phyloP scores from a whole-genome alignment of 2,329 filamentous ascomycete genomes.

The Alternaria sp. region DNA sequence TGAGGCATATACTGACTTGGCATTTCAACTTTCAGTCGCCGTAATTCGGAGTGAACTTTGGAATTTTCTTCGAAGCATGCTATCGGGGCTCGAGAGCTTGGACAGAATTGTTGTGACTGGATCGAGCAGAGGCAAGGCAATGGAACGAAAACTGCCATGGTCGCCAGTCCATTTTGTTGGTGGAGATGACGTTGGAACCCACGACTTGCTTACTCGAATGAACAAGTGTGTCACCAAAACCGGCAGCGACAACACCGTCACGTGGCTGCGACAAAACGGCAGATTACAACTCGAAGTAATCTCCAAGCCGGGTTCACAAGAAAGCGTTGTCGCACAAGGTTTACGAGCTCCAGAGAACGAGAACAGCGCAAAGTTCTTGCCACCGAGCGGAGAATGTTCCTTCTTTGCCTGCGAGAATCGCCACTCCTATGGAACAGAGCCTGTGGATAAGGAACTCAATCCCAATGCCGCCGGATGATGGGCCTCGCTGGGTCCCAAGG shows the following conservation, averaged over 20 bases:
- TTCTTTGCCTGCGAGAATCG: slow-evolving; percentile 40
- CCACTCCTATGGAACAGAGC: slow-evolving; percentile 21
- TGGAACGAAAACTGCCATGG: slow-evolving; percentile 43
- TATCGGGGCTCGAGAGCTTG: slow-evolving; percentile 35
- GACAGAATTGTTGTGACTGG: slow-evolving; percentile 44
- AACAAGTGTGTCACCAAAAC: slow-evolving; percentile 31
- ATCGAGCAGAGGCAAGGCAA: slow-evolving; percentile 39
- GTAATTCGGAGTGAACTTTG: slow-evolving; percentile 41
- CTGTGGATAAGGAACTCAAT: slow-evolving; percentile 41
- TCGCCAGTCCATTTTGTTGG: slow-evolving; percentile 48
- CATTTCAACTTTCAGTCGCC: slow-evolving; percentile 12
- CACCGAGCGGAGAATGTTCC: slow-evolving; percentile 30
- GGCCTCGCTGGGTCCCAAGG: slow-evolving; percentile 97
- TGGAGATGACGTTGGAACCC: slow-evolving; percentile 42
- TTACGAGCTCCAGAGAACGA: slow-evolving; percentile 17
- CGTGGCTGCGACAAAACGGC: slow-evolving; percentile 37
- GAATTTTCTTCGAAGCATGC: slow-evolving; percentile 39
- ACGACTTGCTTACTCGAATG: slow-evolving; percentile 45
- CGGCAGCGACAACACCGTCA: slow-evolving; percentile 33
- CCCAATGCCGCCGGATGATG: slow-evolving; percentile 74
- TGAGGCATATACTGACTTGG: neutral
- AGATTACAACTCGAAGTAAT: slow-evolving; percentile 42
- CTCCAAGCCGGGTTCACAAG: slow-evolving; percentile 25
- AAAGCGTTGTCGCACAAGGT: slow-evolving; percentile 25
- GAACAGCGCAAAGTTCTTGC: slow-evolving; percentile 31